These are phyloP conservation scores for Primulina eburnea DNA, from an alignment of 257 asterid species.

Conservation along the genomic window DNA sequence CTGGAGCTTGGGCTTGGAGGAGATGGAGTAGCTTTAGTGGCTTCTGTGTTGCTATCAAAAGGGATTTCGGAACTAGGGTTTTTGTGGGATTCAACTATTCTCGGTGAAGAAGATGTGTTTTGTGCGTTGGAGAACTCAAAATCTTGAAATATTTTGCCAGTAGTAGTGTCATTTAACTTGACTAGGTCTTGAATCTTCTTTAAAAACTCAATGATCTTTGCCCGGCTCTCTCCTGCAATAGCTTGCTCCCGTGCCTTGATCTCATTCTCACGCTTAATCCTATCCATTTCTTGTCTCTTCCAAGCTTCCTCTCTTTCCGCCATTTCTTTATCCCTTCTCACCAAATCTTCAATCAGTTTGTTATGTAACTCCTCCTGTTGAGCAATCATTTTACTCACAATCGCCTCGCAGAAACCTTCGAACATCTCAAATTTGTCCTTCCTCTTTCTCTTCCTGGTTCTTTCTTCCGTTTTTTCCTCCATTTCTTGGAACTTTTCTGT, in stretches of 20 bases:
- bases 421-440: conserved; percentile 43
- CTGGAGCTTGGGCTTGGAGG: conserved; percentile 29
- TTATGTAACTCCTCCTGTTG: conserved; percentile 68
- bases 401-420: conserved; percentile 46
- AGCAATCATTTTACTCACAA: conserved; percentile 52
- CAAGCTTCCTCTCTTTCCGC: conserved; percentile 58
- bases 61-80: conserved; percentile 27
- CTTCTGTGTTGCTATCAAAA: neutral
- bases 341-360: conserved; percentile 46
- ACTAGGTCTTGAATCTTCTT: conserved; percentile 32
- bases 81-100: conserved; percentile 11
- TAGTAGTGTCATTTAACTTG: neutral
- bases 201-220: conserved; percentile 46
- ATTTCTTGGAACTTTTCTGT: conserved; percentile 21
- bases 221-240: conserved; percentile 46
- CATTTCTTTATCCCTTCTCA: conserved; percentile 53
- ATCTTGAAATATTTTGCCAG: neutral
- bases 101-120: conserved; percentile 17
- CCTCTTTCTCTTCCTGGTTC: conserved; percentile 44
- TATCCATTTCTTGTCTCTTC: conserved; percentile 48
- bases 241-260: conserved; percentile 47
- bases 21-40: conserved; percentile 21
- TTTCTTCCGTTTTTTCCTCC: conserved; percentile 15
- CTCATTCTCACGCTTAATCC: conserved; percentile 42
- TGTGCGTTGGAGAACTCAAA: neutral